phyloP scores from a whole-genome alignment of 345 rosid species.

The Arabis alpina region DNA sequence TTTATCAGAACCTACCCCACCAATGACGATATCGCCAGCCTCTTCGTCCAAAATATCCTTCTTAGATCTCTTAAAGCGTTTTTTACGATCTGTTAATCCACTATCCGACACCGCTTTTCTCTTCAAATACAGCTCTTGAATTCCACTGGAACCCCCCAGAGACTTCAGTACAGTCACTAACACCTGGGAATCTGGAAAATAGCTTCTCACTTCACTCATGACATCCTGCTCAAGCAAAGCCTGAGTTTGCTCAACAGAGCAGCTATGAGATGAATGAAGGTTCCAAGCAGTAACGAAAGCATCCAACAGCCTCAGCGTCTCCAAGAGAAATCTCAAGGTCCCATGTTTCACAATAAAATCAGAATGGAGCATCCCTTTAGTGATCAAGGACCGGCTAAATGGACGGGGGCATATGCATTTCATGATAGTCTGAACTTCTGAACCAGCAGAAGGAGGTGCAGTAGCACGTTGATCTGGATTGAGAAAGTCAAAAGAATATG shows the following conservation, averaged over 20 bases:
- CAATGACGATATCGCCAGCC: constrained; percentile 62
- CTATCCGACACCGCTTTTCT: constrained; percentile 52
- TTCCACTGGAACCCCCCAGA: constrained; percentile 45
- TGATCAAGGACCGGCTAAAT: constrained; percentile 71
- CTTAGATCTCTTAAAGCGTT: constrained; percentile 54
- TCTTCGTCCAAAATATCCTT: constrained; percentile 43
- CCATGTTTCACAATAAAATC: constrained; percentile 84
- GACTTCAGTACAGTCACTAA: constrained; percentile 65
- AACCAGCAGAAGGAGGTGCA: constrained; percentile 47
- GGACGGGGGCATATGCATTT: constrained; percentile 76
- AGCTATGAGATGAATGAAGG: constrained; percentile 35
- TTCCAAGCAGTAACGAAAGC: constrained; percentile 57
- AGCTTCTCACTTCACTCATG: constrained; percentile 65
- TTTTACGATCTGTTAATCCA: constrained; percentile 31
- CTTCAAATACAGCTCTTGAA: constrained; percentile 46
- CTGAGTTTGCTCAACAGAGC: constrained; percentile 47
- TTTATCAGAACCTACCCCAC: constrained; percentile 55
- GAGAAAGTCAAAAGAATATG: constrained; percentile 63
- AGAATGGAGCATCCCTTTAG: constrained; percentile 85
- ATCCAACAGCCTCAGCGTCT: constrained; percentile 72
- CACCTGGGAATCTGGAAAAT: constrained; percentile 86
- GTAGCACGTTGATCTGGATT: constrained; percentile 45
- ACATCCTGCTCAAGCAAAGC: constrained; percentile 60
- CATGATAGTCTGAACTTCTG: constrained; percentile 61
- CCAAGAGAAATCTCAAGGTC: constrained; percentile 79